Evolutionary conservation across 805 yeast genomes (phyloP).

Genomic region (Saccharomycopsis amapae): DNA sequence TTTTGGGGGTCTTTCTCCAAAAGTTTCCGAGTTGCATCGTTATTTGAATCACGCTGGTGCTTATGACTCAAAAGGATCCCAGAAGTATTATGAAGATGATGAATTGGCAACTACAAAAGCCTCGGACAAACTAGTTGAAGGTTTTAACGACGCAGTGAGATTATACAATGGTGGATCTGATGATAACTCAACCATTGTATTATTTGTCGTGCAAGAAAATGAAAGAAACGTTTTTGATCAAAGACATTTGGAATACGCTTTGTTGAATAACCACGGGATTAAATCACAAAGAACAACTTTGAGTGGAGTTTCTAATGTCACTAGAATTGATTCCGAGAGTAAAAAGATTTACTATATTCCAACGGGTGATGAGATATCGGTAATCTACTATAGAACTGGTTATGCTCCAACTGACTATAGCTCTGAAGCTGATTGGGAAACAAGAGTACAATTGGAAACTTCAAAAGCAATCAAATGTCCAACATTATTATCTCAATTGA

Average conservation of each 20-base stretch:
- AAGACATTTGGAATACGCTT: constrained; percentile 67
- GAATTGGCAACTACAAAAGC: constrained; percentile 67
- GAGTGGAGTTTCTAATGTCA: constrained; percentile 43
- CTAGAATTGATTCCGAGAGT: constrained; percentile 33
- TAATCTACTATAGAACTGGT: constrained; percentile 86
- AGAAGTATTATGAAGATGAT: constrained; percentile 37
- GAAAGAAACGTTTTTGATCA: constrained; percentile 94
- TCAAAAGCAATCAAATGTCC: constrained; percentile 88
- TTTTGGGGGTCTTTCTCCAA: constrained; percentile 83
- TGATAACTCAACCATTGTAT: constrained; percentile 40
- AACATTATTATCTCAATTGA: constrained; percentile 74
- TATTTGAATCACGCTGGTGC: constrained; percentile 53
- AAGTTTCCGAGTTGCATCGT: constrained; percentile 69
- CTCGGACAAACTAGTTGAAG: constrained; percentile 50
- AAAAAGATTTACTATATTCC: constrained; percentile 46
- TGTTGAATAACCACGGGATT: constrained; percentile 50
- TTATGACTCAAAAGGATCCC: constrained; percentile 39
- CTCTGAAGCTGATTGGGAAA: constrained; percentile 63
- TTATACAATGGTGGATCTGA: constrained; percentile 40
- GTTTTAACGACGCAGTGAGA: constrained; percentile 58
- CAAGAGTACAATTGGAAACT: constrained; percentile 64
- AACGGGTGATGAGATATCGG: constrained; percentile 67
- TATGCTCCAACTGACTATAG: constrained; percentile 80
- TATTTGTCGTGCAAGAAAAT: constrained; percentile 74
- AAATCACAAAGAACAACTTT: constrained; percentile 62